Conservation (phyloP, 78 protist species). For the Dictyostelium intermedium region DNA sequence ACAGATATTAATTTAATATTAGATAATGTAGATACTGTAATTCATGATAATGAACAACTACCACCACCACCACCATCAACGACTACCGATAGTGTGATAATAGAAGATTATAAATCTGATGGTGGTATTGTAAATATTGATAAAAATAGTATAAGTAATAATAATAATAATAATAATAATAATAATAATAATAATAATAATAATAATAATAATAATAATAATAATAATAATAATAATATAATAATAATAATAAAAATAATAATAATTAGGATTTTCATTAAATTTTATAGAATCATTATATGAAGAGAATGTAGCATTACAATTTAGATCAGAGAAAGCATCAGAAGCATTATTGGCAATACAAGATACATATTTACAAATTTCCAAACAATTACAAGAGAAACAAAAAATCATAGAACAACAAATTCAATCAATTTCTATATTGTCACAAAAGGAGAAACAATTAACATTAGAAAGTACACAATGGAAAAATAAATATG, state of each 20-base stretch:
- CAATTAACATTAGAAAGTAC: slow-evolving; percentile 27
- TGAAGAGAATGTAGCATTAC: slow-evolving; percentile 55
- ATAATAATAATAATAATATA: not conserved
- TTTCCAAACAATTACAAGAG: slow-evolving; percentile 50
- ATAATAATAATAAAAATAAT: too few species aligned
- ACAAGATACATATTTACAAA: slow-evolving; percentile 46
- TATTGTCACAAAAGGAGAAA: slow-evolving; percentile 32
- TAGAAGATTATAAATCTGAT: slow-evolving; percentile 23
- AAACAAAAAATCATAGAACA: slow-evolving; percentile 37
- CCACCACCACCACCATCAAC: not conserved
- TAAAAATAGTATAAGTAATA: too few species aligned
- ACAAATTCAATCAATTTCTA: slow-evolving; percentile 32
- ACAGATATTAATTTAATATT: not conserved
- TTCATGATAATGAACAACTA: not conserved
- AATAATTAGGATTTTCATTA: slow-evolving; percentile 53
- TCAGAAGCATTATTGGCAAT: slow-evolving; percentile 46
- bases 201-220: not conserved
- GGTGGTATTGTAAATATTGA: not conserved
- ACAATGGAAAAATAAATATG: slow-evolving; percentile 74
- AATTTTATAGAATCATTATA: slow-evolving; percentile 62
- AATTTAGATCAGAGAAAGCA: slow-evolving; percentile 42
- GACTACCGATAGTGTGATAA: not conserved
- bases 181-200: not conserved
- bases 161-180: not conserved
- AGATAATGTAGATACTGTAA: not conserved